phyloP scores from a whole-genome alignment of 2,329 filamentous ascomycete species.

The Hypomyces rosellus region DNA sequence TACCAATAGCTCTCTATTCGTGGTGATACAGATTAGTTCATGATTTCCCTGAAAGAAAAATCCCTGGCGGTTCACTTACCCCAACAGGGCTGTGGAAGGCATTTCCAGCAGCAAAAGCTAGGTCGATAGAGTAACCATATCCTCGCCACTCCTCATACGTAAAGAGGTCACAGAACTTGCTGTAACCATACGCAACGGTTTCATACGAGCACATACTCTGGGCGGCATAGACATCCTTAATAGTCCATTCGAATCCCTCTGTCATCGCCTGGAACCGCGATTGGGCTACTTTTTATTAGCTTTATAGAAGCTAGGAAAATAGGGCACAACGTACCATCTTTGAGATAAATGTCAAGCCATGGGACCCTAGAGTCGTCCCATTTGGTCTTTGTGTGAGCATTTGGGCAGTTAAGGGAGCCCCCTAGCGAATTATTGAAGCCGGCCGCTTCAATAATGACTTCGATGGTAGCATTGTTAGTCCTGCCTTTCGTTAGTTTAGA shows the following conservation, averaged over 20 bases:
- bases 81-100: conserved; percentile 60
- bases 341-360: conserved; percentile 62
- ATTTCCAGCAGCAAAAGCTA: conserved; percentile 55
- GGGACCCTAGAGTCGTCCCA: conserved; percentile 47
- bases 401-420: conserved; percentile 61
- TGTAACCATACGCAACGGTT: conserved; percentile 69
- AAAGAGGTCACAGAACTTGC: conserved; percentile 67
- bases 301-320: conserved; percentile 4
- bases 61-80: conserved; percentile 26
- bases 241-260: conserved; percentile 55
- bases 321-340: conserved; percentile 38
- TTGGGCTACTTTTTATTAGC: conserved; percentile 39
- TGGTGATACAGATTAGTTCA: neutral
- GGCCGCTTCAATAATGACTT: conserved; percentile 59
- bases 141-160: conserved; percentile 68
- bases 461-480: conserved; percentile 65
- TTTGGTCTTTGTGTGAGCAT: conserved; percentile 44
- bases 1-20: conserved; percentile 57
- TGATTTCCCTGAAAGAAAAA: neutral
- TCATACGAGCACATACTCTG: conserved; percentile 74
- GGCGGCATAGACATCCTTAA: conserved; percentile 57
- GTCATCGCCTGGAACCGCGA: conserved; percentile 51
- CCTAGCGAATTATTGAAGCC: conserved; percentile 66
- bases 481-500: conserved; percentile 20
- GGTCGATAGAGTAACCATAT: conserved; percentile 65